Base-by-base conservation (phyloP, 1,284 basidiomycete genomes). In the Cutaneotrichosporon sp. region DNA sequence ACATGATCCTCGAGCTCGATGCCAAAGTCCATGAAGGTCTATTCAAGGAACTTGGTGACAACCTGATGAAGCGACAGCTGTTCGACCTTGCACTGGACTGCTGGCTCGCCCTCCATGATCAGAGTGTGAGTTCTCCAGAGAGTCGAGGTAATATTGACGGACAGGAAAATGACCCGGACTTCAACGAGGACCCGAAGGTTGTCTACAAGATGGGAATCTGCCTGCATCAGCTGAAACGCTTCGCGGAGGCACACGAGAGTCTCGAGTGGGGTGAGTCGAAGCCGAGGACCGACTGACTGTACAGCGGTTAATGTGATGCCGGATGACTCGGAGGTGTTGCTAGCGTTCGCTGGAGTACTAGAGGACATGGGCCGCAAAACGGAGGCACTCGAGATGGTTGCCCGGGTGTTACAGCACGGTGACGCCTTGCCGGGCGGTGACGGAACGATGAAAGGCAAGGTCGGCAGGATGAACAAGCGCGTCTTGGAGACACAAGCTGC, bases 311-410 rank as follows among this genome's bases (percentile, higher is more conserved):
- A 85, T 4, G 86, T 86, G 1, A 88, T 92, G 73, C 88, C 90
- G 0, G 84, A 85, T 4, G 86, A 92, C 69, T 86, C 88, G 68
- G 90, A 94, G 32, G 88, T 88, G 8, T 91, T 91, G 76, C 88
- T 94, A 85, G 89, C 90, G 69, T 84, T 97, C 0, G 95, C 95
- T 0, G 90, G 91, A 65, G 87, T 95, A 21, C 91, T 92, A 67
- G 96, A 98, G 76, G 78, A 81, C 21, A 80, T 90, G 68, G 88
- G 89, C 50, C 86, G 93, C 69, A 88, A 90, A 4, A 83, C 88
- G 18, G 89, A 89, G 74, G 95, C 95, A 0, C 83, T 97, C 0
- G 88, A 91, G 26, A 81, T 96, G 1, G 91, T 97, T 4, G 89
- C 91, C 62, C 88, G 95, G 84, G 71, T 73, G 31, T 69, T 74